Base-by-base conservation (phyloP, 192 early-diverging fungal species). In the Entomortierella parvispora region DNA sequence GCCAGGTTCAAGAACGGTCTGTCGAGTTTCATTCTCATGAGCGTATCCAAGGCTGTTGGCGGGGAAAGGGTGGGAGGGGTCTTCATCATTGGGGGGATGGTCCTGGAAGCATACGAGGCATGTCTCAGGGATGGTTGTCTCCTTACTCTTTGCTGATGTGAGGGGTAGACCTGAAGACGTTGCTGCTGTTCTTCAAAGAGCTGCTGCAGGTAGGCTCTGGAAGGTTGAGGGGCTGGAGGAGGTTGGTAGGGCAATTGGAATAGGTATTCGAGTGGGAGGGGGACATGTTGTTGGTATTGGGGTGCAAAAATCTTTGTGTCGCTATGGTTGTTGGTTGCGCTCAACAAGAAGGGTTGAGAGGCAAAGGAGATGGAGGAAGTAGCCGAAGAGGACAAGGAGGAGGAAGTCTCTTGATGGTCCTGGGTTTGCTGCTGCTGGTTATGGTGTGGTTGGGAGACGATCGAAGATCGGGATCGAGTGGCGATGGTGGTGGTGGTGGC, bases 221-320 rank as follows among this genome's bases (percentile, higher is more conserved):
- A 26, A 9, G 22, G 34, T 26, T 32, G 53, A 17, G 64, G 58
- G 25, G 34, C 62, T 2, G 64, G 64, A 15, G 58, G 62, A 0
- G 31, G 33, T 18, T 68, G 60, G 37, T 68, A 62, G 8, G 64
- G 63, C 14, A 60, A 40, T 23, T 71, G 69, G 32, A 45, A 57
- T 34, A 42, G 58, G 42, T 58, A 66, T 23, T 45, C 60, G 42
- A 61, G 40, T 22, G 58, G 58, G n/a, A 55, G 65, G 4, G 55
- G 62, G 1, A 32, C 25, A 34, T 76, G 37, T 3, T 33, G 53
- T 34, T 68, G 72, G 65, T 76, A 77, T 14, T 58, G 49, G 14
- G 74, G 65, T 15, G 74, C 74, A 64, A 64, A 68, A 46, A 68
- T 42, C 32, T 67, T 77, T 15, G 54, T 28, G 15, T 72, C 70